Conservation (phyloP, 2,329 filamentous ascomycete genomes). For the Botrytis porri region DNA sequence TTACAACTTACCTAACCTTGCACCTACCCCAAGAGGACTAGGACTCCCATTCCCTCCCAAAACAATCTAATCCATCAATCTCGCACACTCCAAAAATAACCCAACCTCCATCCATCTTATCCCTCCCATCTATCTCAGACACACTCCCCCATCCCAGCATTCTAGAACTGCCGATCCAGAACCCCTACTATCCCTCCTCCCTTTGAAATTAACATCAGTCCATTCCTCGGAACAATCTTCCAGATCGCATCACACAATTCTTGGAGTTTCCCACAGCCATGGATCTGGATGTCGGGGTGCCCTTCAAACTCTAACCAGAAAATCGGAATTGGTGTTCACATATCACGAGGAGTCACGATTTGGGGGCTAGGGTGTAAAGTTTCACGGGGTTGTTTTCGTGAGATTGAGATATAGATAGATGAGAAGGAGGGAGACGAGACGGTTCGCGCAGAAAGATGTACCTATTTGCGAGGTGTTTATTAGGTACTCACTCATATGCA, state of each 20-base stretch:
- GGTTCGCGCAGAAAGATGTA: not conserved
- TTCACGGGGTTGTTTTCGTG: not conserved
- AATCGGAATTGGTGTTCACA: not conserved
- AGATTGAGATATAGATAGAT: not conserved
- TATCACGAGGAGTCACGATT: not conserved
- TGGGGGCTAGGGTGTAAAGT: not conserved
- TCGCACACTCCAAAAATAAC: not conserved
- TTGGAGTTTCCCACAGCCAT: not conserved
- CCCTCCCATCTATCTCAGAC: not conserved
- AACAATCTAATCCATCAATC: not conserved
- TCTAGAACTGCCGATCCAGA: constrained; percentile 5
- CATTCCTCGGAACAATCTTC: not conserved
- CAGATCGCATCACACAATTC: not conserved
- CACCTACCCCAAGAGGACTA: not conserved
- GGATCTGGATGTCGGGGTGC: not conserved
- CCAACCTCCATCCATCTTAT: not conserved
- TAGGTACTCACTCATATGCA: not conserved
- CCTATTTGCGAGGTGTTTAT: not conserved
- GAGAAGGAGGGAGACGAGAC: not conserved
- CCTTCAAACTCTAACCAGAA: not conserved
- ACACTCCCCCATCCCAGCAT: not conserved
- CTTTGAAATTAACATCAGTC: not conserved
- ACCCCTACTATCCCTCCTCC: not conserved
- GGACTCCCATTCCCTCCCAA: not conserved
- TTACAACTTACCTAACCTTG: not conserved